Base-by-base conservation (phyloP, 2,329 filamentous ascomycete genomes). In the Reticulascus tulasneorum region DNA sequence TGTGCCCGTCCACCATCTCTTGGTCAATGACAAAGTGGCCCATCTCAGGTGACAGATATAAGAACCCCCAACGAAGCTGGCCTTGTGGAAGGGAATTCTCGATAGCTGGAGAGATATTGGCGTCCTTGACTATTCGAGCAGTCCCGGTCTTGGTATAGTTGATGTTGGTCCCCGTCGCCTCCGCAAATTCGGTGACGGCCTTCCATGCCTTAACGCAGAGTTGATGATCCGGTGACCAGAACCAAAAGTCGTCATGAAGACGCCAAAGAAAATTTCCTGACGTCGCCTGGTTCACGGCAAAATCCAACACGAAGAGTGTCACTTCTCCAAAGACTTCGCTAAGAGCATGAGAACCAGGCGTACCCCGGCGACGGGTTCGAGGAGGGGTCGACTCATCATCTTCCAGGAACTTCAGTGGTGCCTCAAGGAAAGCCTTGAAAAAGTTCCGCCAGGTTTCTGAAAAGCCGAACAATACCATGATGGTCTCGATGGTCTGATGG, bases 281-380 rank as follows among this genome's bases (percentile, higher is more conserved):
- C 0, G 79, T 77, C 2, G 62, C 57, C 40, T 75, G 69, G 38
- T 82, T 84, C 37, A 84, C 69, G 0, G 78, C 67, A 48, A 77
- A 79, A 49, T 84, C 81, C 46, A 84, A 70, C 40, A 75, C 79
- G 48, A 84, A 84, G 0, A 85, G 58, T 1, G 80, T 59, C 0
- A 66, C 58, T 50, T 85, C 82, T 1, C 77, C 73, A 35, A 83
- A 71, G 8, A 76, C 59, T 22, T 78, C 71, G 16, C 75, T 79
- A 2, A 84, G 60, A 0, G 69, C 60, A 48, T 83, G 76, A 5
- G 72, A 73, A 32, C 77, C 71, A 0, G 80, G 79, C 2, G 78
- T 68, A 7, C 80, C 79, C 12, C 76, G 67, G 36, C 64, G 68
- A 9, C 80, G 67, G 7, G 57, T 56, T 6, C 66, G 68, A 4